Percentiles rank a stretch among this genome's conserved stretches.
phyloP scores from a whole-genome alignment of 768 basidiomycete species.

The Tulasnella sp. region DNA sequence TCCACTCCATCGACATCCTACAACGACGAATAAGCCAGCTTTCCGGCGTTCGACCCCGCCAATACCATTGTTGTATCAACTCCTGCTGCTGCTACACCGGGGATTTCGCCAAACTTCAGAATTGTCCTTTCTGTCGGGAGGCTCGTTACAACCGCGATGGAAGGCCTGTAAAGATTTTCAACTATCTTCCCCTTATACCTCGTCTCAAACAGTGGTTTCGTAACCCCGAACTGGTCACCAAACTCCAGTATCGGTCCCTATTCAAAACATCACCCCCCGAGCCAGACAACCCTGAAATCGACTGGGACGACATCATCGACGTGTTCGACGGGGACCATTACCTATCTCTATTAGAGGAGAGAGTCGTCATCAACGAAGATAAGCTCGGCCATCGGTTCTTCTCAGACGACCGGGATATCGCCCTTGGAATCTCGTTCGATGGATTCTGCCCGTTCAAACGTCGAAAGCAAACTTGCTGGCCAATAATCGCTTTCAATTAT shows the following conservation, averaged over 20 bases:
- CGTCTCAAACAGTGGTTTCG: slow-evolving; percentile 43
- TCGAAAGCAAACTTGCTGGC: slow-evolving; percentile 47
- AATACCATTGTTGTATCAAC: slow-evolving; percentile 50
- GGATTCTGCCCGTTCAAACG: slow-evolving; percentile 50
- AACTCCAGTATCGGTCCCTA: slow-evolving; percentile 43
- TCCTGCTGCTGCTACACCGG: slow-evolving; percentile 50
- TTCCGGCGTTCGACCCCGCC: slow-evolving; percentile 38
- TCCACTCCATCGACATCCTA: slow-evolving; percentile 14
- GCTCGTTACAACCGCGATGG: slow-evolving; percentile 40
- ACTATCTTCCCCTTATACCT: slow-evolving; percentile 49
- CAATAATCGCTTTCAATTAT: slow-evolving; percentile 50
- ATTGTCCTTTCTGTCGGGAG: slow-evolving; percentile 48
- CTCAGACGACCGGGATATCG: slow-evolving; percentile 47
- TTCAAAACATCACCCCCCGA: slow-evolving; percentile 37
- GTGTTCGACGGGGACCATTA: slow-evolving; percentile 49
- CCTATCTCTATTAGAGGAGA: slow-evolving; percentile 36
- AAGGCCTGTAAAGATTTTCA: slow-evolving; percentile 43
- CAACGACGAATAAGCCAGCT: slow-evolving; percentile 19
- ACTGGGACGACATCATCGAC: slow-evolving; percentile 42
- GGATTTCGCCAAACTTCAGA: slow-evolving; percentile 39
- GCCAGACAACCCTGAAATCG: neutral
- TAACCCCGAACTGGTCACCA: slow-evolving; percentile 38
- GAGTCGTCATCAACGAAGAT: slow-evolving; percentile 43
- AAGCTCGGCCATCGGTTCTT: slow-evolving; percentile 45
- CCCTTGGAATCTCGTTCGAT: slow-evolving; percentile 51